Conservation (phyloP, 306 rosid genomes). For the Oemleria cerasiformis region DNA sequence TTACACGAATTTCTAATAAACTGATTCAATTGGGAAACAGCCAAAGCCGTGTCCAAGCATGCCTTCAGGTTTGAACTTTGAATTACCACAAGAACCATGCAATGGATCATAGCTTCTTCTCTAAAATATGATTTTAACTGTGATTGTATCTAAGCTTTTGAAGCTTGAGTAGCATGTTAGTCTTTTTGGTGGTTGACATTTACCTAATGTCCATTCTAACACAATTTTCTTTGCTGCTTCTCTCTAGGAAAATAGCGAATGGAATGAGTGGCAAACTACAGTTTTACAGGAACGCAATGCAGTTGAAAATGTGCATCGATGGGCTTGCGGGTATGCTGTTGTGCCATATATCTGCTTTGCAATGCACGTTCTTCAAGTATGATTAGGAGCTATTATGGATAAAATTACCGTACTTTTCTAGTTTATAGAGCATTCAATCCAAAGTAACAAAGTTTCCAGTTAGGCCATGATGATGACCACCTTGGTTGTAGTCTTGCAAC, state of each 20-base stretch:
- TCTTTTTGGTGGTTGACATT: not conserved
- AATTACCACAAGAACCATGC: conserved; percentile 2
- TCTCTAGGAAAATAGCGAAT: conserved; percentile 71
- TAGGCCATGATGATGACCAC: not conserved
- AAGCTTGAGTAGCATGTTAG: not conserved
- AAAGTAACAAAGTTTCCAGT: not conserved
- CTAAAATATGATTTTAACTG: not conserved
- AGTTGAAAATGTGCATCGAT: conserved; percentile 84
- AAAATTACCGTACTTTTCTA: not conserved
- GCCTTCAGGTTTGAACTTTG: conserved; percentile 49
- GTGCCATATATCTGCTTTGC: conserved; percentile 8
- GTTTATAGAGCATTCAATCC: not conserved
- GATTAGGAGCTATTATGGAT: not conserved
- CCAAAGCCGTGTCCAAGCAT: conserved; percentile 55
- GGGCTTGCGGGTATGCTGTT: conserved; percentile 93
- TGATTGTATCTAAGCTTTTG: not conserved
- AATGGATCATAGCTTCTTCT: not conserved
- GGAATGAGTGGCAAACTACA: conserved; percentile 89
- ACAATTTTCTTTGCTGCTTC: conserved; percentile 19
- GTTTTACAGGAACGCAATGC: conserved; percentile 81
- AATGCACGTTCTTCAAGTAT: not conserved
- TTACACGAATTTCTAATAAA: conserved; percentile 73
- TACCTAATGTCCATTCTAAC: not conserved
- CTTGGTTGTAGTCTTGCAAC: not conserved
- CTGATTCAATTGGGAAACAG: conserved; percentile 65